Conservation (phyloP, 805 yeast species). For the Pichia rugopelliculosa region DNA sequence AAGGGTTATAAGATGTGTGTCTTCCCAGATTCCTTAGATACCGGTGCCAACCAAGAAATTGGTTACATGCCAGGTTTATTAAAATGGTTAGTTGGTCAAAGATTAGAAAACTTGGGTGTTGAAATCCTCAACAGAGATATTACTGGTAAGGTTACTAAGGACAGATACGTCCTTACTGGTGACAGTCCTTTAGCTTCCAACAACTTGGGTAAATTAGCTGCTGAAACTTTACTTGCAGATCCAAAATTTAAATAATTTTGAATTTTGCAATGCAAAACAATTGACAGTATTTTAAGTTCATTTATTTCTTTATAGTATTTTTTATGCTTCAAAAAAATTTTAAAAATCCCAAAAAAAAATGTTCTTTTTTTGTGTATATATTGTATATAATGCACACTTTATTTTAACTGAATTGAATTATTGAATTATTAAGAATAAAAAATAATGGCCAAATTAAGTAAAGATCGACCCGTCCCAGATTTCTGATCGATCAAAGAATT, state of each 20-base stretch:
- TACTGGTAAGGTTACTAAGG: conserved; percentile 7
- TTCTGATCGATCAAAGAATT: too few relatives aligned
- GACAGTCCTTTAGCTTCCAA: conserved; percentile 11
- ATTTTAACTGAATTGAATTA: too few relatives aligned
- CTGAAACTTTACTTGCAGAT: conserved; percentile 7
- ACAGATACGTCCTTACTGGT: conserved; percentile 6
- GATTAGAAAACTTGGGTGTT: conserved; percentile 4
- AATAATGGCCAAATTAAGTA: too few relatives aligned
- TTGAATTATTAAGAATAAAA: too few relatives aligned
- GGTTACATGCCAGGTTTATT: conserved; percentile 11
- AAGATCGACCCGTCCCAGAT: too few relatives aligned
- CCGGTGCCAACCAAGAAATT: conserved; percentile 8
- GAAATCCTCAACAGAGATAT: conserved; percentile 5
- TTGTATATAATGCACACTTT: too few relatives aligned
- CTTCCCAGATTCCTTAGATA: conserved; percentile 11
- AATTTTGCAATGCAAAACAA: too few relatives aligned
- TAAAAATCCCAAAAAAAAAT: too few relatives aligned
- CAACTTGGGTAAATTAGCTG: conserved; percentile 9
- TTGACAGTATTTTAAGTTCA: too few relatives aligned
- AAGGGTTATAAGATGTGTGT: conserved; percentile 5
- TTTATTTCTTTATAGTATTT: too few relatives aligned
- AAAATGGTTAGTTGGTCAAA: conserved; percentile 9
- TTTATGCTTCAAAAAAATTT: too few relatives aligned
- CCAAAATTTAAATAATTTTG: conserved; percentile 10
- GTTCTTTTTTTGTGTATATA: too few relatives aligned